A percentile compares a stretch with the other conserved stretches of the same genome.
These are phyloP conservation scores for Xylaria sp. DNA, from an alignment of 2,329 filamentous ascomycete genomes.

Conservation along the genomic window DNA sequence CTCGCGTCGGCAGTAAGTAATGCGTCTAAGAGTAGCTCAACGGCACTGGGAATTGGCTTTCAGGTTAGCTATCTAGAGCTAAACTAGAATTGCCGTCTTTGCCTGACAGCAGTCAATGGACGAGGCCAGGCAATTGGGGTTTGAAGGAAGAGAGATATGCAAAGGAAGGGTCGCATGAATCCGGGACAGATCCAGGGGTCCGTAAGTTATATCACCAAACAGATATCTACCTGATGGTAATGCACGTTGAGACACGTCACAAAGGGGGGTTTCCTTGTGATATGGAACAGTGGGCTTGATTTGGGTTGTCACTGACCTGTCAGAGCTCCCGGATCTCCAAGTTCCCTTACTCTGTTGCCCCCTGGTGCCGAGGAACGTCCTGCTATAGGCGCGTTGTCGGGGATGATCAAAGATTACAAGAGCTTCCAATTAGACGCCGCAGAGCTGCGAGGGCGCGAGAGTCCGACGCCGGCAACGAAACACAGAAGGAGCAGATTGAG, in stretches of 20 bases:
- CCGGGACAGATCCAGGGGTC: slow-evolving; percentile 30
- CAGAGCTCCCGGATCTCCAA: slow-evolving; percentile 30
- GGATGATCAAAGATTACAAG: background rate
- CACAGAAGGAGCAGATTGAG: slow-evolving; percentile 1
- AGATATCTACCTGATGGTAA: slow-evolving; percentile 35
- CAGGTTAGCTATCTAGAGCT: slow-evolving; percentile 24
- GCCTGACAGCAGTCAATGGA: slow-evolving; percentile 20
- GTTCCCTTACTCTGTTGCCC: slow-evolving; percentile 3
- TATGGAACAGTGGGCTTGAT: slow-evolving; percentile 31
- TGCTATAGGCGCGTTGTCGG: slow-evolving; percentile 24
- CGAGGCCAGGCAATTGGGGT: slow-evolving; percentile 16
- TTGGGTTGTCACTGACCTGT: slow-evolving; percentile 38
- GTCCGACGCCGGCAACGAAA: slow-evolving; percentile 7
- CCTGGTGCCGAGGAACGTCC: slow-evolving; percentile 18
- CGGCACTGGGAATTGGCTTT: slow-evolving; percentile 18
- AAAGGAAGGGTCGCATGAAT: slow-evolving; percentile 30
- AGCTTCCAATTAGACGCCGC: background rate
- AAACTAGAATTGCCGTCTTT: slow-evolving; percentile 2
- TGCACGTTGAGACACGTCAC: slow-evolving; percentile 41
- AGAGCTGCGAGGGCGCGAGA: background rate
- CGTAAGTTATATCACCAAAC: slow-evolving; percentile 17
- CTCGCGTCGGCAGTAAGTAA: slow-evolving; percentile 15
- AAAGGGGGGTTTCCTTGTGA: slow-evolving; percentile 35
- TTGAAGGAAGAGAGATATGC: slow-evolving; percentile 14
- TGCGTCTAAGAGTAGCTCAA: slow-evolving; percentile 8